Base-by-base conservation (phyloP, 2,329 filamentous ascomycete species). In the Sporothrix euskadiensis region DNA sequence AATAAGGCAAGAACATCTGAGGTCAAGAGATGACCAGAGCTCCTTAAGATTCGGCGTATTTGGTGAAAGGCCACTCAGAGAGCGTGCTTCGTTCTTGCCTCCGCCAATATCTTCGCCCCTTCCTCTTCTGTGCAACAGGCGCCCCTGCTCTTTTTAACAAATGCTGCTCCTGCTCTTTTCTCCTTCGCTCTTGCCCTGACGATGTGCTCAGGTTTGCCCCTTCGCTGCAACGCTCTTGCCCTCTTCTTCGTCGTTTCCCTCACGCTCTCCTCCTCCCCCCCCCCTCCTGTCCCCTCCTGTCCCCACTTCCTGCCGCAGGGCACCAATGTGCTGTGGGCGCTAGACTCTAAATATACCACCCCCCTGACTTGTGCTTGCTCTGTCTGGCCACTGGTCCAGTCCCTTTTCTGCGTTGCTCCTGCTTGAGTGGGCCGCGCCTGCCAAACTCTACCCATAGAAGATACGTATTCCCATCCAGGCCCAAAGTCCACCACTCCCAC, bases 291-390 rank as follows among this genome's bases (percentile, higher is more conserved):
- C 72, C 65, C 69, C 63, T 71, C 41, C 30, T 56, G 69, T 44
- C 74, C 35, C 66, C 41, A 49, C 54, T 52, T 69, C 30, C 56
- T 56, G 54, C 65, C 63, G 41, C 71, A 61, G 65, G 63, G 52
- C 54, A 73, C 63, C 65, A 73, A 73, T 73, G 54, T 73, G 41
- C 54, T 52, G 30, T 57, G 8, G 65, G 72, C 74, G 72, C 69
- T 74, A 73, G 57, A 30, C 72, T 74, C 66, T 72, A 75, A 74
- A 72, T 75, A 73, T 71, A 71, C 59, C 69, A 66, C 71, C 66
- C 56, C 70, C 71, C 69, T 69, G 35, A 44, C 61, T 65, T 22
- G 32, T 71, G 39, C 56, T 39, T 63, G 26, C 56, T 35, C 30
- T 56, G 19, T 49, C 16, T 47, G 66, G 41, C 26, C 63, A 30